These are phyloP conservation scores for Diaporthe vaccinii DNA, from an alignment of 2,329 filamentous ascomycete species.

Conservation along the genomic window DNA sequence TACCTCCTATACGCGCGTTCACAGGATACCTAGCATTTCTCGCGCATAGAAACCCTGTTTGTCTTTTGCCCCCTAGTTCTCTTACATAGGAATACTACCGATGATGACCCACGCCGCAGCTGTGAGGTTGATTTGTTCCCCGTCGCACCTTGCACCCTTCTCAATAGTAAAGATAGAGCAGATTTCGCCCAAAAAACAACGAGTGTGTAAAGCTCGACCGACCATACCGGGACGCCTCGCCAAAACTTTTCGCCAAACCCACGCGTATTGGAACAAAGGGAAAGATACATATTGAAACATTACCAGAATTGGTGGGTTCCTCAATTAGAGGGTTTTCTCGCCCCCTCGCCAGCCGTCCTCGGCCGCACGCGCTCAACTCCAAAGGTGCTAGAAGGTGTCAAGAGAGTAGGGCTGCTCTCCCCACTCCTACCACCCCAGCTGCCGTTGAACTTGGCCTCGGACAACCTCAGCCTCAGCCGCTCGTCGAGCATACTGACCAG, in stretches of 20 bases:
- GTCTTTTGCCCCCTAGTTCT: neutral
- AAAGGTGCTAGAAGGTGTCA: slow-evolving; percentile 24
- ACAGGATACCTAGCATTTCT: neutral
- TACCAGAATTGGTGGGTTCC: slow-evolving; percentile 22
- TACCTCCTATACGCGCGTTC: neutral
- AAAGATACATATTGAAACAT: slow-evolving; percentile 26
- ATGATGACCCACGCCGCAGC: slow-evolving; percentile 6
- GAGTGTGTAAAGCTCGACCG: neutral
- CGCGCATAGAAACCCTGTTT: neutral
- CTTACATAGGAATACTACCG: neutral
- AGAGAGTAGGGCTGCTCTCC: slow-evolving; percentile 6
- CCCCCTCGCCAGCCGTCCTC: slow-evolving; percentile 7
- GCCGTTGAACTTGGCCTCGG: slow-evolving; percentile 19
- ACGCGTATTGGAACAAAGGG: slow-evolving; percentile 7
- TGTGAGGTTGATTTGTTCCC: neutral
- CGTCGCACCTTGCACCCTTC: too few relatives aligned
- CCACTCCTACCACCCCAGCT: neutral
- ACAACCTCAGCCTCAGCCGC: slow-evolving; percentile 67
- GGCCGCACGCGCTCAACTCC: slow-evolving; percentile 21
- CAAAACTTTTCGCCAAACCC: slow-evolving; percentile 9
- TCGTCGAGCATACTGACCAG: slow-evolving; percentile 80
- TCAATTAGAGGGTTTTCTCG: slow-evolving; percentile 11
- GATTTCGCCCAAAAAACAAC: neutral
- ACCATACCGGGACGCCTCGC: slow-evolving; percentile 17
- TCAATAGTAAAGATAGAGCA: slow-evolving; percentile 1